These are phyloP conservation scores for Metschnikowia chrysomelidarum DNA, from an alignment of 805 yeast genomes.

Conservation along the genomic window DNA sequence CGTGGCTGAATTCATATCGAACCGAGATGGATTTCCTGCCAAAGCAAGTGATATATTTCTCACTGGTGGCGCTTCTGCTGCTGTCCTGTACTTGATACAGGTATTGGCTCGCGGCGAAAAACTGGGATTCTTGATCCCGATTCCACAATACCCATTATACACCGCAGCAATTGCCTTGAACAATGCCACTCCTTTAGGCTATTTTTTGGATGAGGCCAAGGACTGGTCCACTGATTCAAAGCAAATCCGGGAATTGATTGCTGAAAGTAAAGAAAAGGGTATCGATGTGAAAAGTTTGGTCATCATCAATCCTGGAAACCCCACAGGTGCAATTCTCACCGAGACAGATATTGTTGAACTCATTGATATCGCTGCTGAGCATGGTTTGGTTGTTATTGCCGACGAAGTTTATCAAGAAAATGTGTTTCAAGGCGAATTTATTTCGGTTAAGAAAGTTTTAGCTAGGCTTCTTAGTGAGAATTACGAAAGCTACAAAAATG, in stretches of 20 bases:
- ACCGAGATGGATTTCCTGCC: slow-evolving; percentile 71
- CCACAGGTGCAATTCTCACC: slow-evolving; percentile 85
- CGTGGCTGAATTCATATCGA: slow-evolving; percentile 75
- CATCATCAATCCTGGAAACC: slow-evolving; percentile 97
- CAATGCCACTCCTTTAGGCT: slow-evolving; percentile 80
- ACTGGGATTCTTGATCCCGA: slow-evolving; percentile 86
- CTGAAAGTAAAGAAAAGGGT: slow-evolving; percentile 48
- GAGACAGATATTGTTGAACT: slow-evolving; percentile 67
- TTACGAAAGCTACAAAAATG: slow-evolving; percentile 58
- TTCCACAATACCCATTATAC: slow-evolving; percentile 96
- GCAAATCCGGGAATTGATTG: slow-evolving; percentile 56
- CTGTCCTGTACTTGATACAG: slow-evolving; percentile 76
- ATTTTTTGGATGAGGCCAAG: slow-evolving; percentile 74
- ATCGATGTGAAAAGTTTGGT: slow-evolving; percentile 75
- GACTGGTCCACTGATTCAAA: slow-evolving; percentile 82
- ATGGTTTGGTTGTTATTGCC: slow-evolving; percentile 85
- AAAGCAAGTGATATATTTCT: slow-evolving; percentile 73
- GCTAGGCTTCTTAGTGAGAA: slow-evolving; percentile 54
- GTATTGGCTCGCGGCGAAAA: slow-evolving; percentile 64
- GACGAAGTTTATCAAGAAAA: slow-evolving; percentile 98
- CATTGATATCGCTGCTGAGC: slow-evolving; percentile 75
- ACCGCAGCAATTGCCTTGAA: slow-evolving; percentile 91
- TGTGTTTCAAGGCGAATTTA: slow-evolving; percentile 76
- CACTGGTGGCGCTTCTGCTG: slow-evolving; percentile 94
- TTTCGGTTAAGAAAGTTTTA: slow-evolving; percentile 80